These are phyloP conservation scores for Albophoma yamanashiensis DNA, from an alignment of 2,329 filamentous ascomycete genomes.

Conservation along the genomic window DNA sequence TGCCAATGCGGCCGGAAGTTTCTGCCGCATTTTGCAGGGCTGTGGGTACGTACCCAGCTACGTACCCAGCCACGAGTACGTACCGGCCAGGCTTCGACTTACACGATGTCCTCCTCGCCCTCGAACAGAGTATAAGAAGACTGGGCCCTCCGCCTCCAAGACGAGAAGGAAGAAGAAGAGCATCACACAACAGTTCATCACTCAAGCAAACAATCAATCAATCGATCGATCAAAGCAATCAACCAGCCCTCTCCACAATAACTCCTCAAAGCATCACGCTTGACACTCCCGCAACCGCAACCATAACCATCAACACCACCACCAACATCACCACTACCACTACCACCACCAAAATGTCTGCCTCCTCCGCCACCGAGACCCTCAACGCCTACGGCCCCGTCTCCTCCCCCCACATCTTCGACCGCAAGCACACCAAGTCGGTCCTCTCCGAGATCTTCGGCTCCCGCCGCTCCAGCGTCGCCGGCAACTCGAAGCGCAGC, in stretches of 20 bases:
- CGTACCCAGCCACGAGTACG: not conserved
- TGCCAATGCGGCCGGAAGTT: not conserved
- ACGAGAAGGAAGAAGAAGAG: not conserved
- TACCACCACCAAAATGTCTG: not conserved
- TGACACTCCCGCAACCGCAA: not conserved
- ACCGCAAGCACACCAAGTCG: conserved; percentile 3
- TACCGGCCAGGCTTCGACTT: not conserved
- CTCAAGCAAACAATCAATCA: not conserved
- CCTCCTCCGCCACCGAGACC: conserved; percentile 2
- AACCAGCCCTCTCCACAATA: not conserved
- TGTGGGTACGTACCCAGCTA: not conserved
- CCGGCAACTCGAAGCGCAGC: not conserved
- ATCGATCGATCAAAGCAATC: not conserved
- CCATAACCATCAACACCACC: not conserved
- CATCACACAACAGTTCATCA: not conserved
- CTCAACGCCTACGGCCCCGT: conserved; percentile 6
- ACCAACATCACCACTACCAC: not conserved
- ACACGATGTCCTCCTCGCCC: not conserved
- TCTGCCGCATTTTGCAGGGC: not conserved
- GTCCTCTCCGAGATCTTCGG: conserved; percentile 4
- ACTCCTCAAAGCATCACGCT: not conserved
- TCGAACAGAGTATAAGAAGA: not conserved
- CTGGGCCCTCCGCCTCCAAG: not conserved
- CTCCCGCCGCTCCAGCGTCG: conserved; percentile 3
- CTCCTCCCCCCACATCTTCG: conserved; percentile 4